Base-by-base conservation (phyloP, 176 grass and related monocot species). In the Ampelocalamus luodianensis region DNA sequence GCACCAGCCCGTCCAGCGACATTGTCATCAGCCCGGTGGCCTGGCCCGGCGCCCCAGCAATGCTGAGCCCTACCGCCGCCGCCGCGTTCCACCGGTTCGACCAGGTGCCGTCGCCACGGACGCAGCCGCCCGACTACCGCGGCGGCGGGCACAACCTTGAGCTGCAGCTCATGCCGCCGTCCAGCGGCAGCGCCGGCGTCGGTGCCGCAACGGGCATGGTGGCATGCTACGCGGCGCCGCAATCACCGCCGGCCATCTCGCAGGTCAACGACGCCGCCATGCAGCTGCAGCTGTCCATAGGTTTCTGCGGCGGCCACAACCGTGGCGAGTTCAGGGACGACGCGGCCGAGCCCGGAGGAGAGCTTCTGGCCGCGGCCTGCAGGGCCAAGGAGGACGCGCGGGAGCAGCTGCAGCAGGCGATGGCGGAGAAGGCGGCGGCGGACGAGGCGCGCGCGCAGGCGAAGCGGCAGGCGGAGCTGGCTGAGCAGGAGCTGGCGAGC, bases 141-240 rank as follows among this genome's bases (percentile, higher is more conserved):
- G 68, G 29, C 0, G 72, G 63, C 3, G 65, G 51, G 2, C 71
- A 87, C 32, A 95, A 71, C 67, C 87, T 99, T 1, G 93, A 96
- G 85, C 91, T 99, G 4, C 96, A 94, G 81, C 90, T 99, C 43
- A 91, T 99, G 54, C 96, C 92, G 5, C 87, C 72, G 23, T 92
- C 56, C 42, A 54, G 29, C 20, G 16, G 70, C 42, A 1, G 55
- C 58, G 10, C 59, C 23, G 22, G 55, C 58, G 4, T 23, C 23
- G 22, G 15, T 23, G 49, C 5, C 9, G 26, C 70, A n/a, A 17
- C 39, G 16, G 59, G 54, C n/a, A 12, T 27, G 64, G n/a, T 18
- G 67, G 71, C 72, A 24, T 50, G 20, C 59, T 36, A 24, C 37
- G 10, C 43, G 22, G 72, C 68, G 24, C 68, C 81, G 44, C n/a